Conservation (phyloP, 371 early-diverging fungal genomes). For the Rhizopus sp. region DNA sequence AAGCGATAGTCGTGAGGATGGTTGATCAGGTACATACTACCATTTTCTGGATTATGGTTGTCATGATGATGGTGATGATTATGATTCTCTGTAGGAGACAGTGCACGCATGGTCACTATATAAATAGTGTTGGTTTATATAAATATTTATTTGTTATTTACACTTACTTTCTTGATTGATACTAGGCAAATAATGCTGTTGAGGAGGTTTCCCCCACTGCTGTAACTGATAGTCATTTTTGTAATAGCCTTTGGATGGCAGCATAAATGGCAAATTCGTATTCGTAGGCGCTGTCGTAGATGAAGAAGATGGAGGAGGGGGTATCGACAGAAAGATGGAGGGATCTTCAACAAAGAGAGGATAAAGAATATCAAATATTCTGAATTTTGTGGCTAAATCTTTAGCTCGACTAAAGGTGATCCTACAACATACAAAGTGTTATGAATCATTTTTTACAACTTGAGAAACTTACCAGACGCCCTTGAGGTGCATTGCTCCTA, state of each 20-base stretch:
- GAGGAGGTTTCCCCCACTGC: constrained; percentile 13
- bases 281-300: neutral
- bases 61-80: neutral
- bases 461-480: constrained; percentile 74
- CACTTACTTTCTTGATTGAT: constrained; percentile 2
- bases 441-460: neutral
- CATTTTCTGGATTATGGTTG: neutral
- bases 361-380: constrained; percentile 62
- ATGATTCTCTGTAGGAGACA: neutral
- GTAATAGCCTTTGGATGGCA: constrained; percentile 9
- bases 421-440: constrained; percentile 29
- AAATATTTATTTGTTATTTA: neutral
- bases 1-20: neutral
- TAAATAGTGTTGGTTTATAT: neutral
- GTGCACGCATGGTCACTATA: neutral
- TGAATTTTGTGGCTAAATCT: constrained; percentile 62
- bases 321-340: constrained; percentile 22
- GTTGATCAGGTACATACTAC: neutral
- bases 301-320: constrained; percentile 13
- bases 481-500: constrained; percentile 87
- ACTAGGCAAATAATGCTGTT: constrained; percentile 15
- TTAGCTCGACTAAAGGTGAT: constrained; percentile 69
- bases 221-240: constrained; percentile 13
- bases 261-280: constrained; percentile 14
- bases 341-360: constrained; percentile 76